These are phyloP conservation scores for Geotrichum australiense DNA, from an alignment of 1,139 yeast species.

Conservation along the genomic window DNA sequence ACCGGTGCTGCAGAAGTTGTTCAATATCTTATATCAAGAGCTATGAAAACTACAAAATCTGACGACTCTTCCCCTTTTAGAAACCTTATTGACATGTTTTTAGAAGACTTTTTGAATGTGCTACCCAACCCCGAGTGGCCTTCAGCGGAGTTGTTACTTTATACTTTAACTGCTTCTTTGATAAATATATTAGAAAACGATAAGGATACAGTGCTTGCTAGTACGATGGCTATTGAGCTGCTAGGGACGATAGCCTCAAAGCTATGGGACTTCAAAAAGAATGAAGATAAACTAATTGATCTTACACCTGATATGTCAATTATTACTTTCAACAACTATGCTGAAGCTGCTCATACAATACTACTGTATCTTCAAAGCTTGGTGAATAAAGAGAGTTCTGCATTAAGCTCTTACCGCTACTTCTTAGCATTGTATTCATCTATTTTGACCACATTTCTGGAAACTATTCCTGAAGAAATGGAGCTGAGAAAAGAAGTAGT, in stretches of 20 bases:
- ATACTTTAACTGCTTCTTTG: constrained; percentile 40
- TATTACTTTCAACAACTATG: constrained; percentile 13
- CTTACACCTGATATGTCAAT: constrained; percentile 14
- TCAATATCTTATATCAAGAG: constrained; percentile 24
- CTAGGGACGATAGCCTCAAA: constrained; percentile 50
- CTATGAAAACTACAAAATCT: constrained; percentile 24
- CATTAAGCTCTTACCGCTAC: constrained; percentile 19
- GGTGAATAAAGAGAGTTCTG: constrained; percentile 17
- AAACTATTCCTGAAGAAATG: constrained; percentile 11
- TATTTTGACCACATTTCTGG: constrained; percentile 13
- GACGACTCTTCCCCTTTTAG: constrained; percentile 26
- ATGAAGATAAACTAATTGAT: constrained; percentile 16
- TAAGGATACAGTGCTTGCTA: constrained; percentile 19
- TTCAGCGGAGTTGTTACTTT: constrained; percentile 45
- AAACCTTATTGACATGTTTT: constrained; percentile 41
- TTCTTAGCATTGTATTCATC: constrained; percentile 18
- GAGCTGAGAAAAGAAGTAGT: constrained; percentile 8
- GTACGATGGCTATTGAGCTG: constrained; percentile 43
- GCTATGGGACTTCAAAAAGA: constrained; percentile 27
- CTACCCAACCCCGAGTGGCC: constrained; percentile 55
- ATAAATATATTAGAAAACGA: constrained; percentile 27
- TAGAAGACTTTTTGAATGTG: constrained; percentile 49
- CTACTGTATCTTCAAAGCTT: constrained; percentile 21
- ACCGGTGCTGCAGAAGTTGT: constrained; percentile 36
- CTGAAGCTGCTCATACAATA: constrained; percentile 12